phyloP scores from a whole-genome alignment of 202 grass and related monocot genomes.

The Musa balbisiana region DNA sequence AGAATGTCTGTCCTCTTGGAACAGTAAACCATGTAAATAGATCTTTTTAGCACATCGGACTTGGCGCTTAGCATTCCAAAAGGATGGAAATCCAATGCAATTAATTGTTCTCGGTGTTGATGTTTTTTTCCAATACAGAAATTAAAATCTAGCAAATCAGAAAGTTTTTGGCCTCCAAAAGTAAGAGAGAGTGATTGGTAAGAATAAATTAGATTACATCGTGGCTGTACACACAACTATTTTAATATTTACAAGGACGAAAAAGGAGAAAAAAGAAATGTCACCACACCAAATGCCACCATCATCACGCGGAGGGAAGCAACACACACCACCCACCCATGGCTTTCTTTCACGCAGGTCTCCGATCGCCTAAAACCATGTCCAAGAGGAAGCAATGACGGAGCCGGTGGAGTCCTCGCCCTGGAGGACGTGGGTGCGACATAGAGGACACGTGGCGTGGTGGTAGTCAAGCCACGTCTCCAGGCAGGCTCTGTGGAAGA shows the following conservation, averaged over 20 bases:
- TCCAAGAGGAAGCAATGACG: slow-evolving; percentile 1
- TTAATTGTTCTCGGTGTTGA: too few relatives aligned
- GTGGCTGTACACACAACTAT: not conserved
- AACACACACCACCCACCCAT: not conserved
- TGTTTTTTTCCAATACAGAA: too few relatives aligned
- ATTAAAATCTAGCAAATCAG: too few relatives aligned
- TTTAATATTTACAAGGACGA: not conserved
- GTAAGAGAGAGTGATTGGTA: too few relatives aligned
- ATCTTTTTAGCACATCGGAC: too few relatives aligned
- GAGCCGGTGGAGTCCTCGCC: not conserved
- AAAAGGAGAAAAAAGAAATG: not conserved
- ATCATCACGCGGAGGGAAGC: not conserved
- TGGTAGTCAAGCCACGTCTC: slow-evolving; percentile 83
- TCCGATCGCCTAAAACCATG: not conserved
- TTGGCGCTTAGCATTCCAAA: too few relatives aligned
- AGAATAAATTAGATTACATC: too few relatives aligned
- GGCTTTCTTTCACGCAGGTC: not conserved
- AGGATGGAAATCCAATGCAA: too few relatives aligned
- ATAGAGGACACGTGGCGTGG: slow-evolving; percentile 71
- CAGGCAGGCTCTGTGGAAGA: slow-evolving; percentile 73
- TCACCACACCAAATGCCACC: not conserved
- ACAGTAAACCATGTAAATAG: too few relatives aligned
- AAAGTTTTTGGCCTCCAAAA: too few relatives aligned
- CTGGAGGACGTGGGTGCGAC: slow-evolving; percentile 45
- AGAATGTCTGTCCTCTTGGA: too few relatives aligned